Percentiles rank a stretch among this genome's conserved stretches.
Conservation (phyloP, 176 grass and related monocot genomes). For the Cenchrus purpureus region DNA sequence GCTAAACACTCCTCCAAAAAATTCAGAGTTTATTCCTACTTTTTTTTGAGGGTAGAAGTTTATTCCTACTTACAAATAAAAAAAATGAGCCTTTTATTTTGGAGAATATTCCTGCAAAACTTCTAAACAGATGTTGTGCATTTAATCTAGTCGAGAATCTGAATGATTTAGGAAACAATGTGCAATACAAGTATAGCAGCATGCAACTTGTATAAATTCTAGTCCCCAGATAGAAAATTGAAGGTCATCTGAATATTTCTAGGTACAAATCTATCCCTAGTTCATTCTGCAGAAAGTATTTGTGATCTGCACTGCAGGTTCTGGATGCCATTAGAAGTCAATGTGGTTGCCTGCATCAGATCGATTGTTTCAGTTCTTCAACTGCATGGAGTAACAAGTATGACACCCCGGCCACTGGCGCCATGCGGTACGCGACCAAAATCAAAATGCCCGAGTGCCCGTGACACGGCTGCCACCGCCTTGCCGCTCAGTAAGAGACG, state of each 20-base stretch:
- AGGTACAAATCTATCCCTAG: slow-evolving; percentile 8
- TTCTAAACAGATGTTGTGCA: too few species aligned
- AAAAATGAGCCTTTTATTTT: not conserved
- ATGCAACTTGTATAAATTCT: slow-evolving; percentile 28
- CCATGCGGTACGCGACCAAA: too few species aligned
- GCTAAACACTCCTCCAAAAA: not conserved
- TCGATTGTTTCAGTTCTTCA: too few species aligned
- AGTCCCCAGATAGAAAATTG: slow-evolving; percentile 21
- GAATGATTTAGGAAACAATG: slow-evolving; percentile 41
- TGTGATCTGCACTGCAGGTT: not conserved
- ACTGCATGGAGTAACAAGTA: too few species aligned
- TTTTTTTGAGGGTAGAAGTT: too few species aligned
- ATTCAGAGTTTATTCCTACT: not conserved
- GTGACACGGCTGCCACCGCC: too few species aligned
- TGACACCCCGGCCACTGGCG: too few species aligned
- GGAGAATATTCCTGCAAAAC: too few species aligned
- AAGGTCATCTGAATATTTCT: slow-evolving; percentile 34
- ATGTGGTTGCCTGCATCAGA: not conserved
- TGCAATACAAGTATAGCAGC: slow-evolving; percentile 43
- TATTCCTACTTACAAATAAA: too few species aligned
- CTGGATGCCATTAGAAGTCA: slow-evolving; percentile 10
- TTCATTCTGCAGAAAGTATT: slow-evolving; percentile 27
- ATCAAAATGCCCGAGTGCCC: too few species aligned
- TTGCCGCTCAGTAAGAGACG: too few species aligned
- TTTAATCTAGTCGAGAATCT: slow-evolving; percentile 20